These are phyloP conservation scores for Vararia minispora DNA, from an alignment of 768 basidiomycete species.

Conservation along the genomic window DNA sequence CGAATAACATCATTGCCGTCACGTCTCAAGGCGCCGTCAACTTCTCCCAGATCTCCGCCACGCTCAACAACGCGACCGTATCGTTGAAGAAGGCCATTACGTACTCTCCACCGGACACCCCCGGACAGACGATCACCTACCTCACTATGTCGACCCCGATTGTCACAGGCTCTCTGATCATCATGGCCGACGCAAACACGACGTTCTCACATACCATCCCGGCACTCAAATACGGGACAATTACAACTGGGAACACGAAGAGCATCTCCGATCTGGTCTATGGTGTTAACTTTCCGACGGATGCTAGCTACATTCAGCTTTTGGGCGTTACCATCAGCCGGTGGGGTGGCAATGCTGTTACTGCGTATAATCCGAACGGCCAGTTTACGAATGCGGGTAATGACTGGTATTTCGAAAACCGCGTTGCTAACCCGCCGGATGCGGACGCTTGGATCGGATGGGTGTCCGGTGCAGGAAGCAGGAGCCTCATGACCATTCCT, in stretches of 20 bases:
- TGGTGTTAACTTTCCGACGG: slow-evolving; percentile 44
- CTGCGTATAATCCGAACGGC: slow-evolving; percentile 41
- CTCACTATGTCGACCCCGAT: slow-evolving; percentile 30
- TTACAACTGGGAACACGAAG: slow-evolving; percentile 19
- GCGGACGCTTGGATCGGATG: slow-evolving; percentile 41
- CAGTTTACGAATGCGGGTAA: slow-evolving; percentile 41
- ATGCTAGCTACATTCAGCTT: slow-evolving; percentile 32
- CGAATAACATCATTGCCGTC: slow-evolving; percentile 35
- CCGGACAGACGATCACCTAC: slow-evolving; percentile 37
- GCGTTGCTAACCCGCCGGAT: slow-evolving; percentile 23
- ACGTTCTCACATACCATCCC: slow-evolving; percentile 34
- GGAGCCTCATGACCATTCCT: slow-evolving; percentile 35
- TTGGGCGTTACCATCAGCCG: slow-evolving; percentile 39
- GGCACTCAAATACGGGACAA: slow-evolving; percentile 22
- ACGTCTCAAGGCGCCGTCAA: slow-evolving; percentile 38
- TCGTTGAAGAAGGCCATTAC: slow-evolving; percentile 12
- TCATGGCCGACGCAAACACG: slow-evolving; percentile 29
- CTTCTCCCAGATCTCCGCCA: slow-evolving; percentile 26
- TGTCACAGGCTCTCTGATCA: slow-evolving; percentile 29
- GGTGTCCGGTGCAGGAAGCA: slow-evolving; percentile 33
- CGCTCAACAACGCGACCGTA: slow-evolving; percentile 26
- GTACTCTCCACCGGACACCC: slow-evolving; percentile 34
- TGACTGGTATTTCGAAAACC: slow-evolving; percentile 49
- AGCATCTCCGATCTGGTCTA: slow-evolving; percentile 40
- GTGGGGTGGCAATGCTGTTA: slow-evolving; percentile 47